phyloP scores from a whole-genome alignment of 192 early-diverging fungal species.

The Bifiguratus adelaidae region DNA sequence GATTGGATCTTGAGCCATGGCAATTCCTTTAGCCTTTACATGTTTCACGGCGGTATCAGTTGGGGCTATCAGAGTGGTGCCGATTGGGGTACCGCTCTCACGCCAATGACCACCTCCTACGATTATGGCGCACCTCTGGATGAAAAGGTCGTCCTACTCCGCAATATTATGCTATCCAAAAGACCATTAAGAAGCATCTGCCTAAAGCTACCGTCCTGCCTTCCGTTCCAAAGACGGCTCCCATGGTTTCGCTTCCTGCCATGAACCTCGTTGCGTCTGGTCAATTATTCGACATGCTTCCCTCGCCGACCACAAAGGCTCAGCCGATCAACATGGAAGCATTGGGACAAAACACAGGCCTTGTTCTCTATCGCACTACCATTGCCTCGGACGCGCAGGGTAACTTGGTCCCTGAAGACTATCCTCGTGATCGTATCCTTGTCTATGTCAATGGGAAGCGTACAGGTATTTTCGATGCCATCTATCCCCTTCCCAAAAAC shows the following conservation, averaged over 20 bases:
- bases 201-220: background rate
- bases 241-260: background rate
- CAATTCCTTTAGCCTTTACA: slow-evolving; percentile 16
- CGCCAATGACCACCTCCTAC: slow-evolving; percentile 27
- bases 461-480: background rate
- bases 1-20: slow-evolving; percentile 1
- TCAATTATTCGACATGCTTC: background rate
- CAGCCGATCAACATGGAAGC: slow-evolving; percentile 2
- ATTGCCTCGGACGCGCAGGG: background rate
- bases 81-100: slow-evolving; percentile 5
- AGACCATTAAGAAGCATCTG: background rate
- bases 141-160: slow-evolving; percentile 8
- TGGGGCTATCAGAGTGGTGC: slow-evolving; percentile 23
- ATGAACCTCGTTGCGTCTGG: background rate
- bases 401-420: background rate
- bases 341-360: background rate
- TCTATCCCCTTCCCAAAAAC: background rate
- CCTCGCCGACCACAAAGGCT: background rate
- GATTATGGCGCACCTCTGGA: slow-evolving; percentile 38
- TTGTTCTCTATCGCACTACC: background rate
- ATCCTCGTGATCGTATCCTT: slow-evolving; percentile 1
- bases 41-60: slow-evolving; percentile 64
- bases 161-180: slow-evolving; percentile 1
- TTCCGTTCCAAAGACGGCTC: background rate
- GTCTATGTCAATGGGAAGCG: slow-evolving; percentile 3